A percentile compares a stretch with the other conserved stretches of the same genome.
These are phyloP conservation scores for Chlamydomonas urium DNA, from an alignment of 139 green algal species.

Conservation along the genomic window DNA sequence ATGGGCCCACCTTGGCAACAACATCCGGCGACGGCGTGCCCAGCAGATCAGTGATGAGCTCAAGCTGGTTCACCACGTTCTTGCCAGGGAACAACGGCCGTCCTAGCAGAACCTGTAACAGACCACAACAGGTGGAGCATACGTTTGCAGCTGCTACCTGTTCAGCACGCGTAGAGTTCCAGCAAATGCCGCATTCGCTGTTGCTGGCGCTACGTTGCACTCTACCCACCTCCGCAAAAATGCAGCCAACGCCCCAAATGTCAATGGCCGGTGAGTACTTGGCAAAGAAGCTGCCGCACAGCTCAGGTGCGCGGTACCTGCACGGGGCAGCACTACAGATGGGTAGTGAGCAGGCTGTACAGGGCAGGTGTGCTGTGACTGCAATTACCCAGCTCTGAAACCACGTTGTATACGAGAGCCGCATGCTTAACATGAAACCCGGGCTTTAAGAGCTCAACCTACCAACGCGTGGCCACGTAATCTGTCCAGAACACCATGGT, in stretches of 20 bases:
- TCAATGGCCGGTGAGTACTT: slow-evolving; percentile 71
- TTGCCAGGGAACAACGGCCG: slow-evolving; percentile 93
- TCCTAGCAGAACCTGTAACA: slow-evolving; percentile 75
- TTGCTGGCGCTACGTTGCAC: too few species aligned
- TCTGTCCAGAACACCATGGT: slow-evolving; percentile 89
- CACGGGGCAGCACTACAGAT: neutral
- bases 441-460: too few species aligned
- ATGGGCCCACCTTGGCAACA: slow-evolving; percentile 50
- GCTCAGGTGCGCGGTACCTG: slow-evolving; percentile 96
- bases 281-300: slow-evolving; percentile 55
- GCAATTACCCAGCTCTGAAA: too few species aligned
- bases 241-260: slow-evolving; percentile 87
- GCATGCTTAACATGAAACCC: too few species aligned
- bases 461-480: slow-evolving; percentile 6
- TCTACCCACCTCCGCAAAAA: slow-evolving; percentile 88
- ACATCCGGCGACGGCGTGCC: slow-evolving; percentile 77
- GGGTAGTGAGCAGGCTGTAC: too few species aligned
- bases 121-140: too few species aligned
- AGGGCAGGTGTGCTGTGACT: too few species aligned
- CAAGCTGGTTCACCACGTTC: slow-evolving; percentile 98
- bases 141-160: too few species aligned
- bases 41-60: slow-evolving; percentile 98
- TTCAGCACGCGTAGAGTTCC: too few species aligned
- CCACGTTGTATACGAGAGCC: too few species aligned
- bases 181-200: too few species aligned